phyloP scores from a whole-genome alignment of 306 rosid species.

The Cucumis sativus region Cucumber_9930_V3 NC_026655.2:14802501-14803000 shows the following conservation, averaged over 20 bases:
- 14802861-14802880: not conserved
- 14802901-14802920: not conserved
- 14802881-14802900: not conserved
- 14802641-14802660: slow-evolving; percentile 98
- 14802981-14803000: not conserved
- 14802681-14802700: slow-evolving; percentile 66
- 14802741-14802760: slow-evolving; percentile 13
- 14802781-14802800: slow-evolving; percentile 5
- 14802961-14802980: not conserved
- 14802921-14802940: not conserved
- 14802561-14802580: not conserved
- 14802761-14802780: slow-evolving; percentile 3
- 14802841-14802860: not conserved
- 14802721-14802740: slow-evolving; percentile 2
- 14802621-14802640: slow-evolving; percentile 89
- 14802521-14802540: not conserved
- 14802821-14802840: not conserved
- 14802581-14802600: slow-evolving; percentile 16
- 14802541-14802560: not conserved
- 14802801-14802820: not conserved
- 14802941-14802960: not conserved
- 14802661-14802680: slow-evolving; percentile 55
- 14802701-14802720: slow-evolving; percentile 2
- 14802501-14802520: not conserved
- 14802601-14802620: slow-evolving; percentile 98